A percentile compares a stretch with the other conserved stretches of the same genome.
Conservation (phyloP, 2,329 filamentous ascomycete genomes). For the Fusarium sp. region DNA sequence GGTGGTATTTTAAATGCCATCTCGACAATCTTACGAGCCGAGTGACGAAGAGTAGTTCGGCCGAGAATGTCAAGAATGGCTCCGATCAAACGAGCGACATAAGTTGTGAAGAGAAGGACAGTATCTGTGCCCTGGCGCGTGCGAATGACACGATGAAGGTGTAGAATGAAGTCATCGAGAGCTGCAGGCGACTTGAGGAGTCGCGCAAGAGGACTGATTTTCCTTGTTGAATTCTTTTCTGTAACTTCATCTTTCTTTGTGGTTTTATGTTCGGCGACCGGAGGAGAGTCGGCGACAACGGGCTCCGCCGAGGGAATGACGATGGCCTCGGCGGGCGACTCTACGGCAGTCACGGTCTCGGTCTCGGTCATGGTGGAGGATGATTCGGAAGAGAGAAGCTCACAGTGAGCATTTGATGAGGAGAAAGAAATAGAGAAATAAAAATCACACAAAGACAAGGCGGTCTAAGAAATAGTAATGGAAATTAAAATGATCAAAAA, state of each 20-base stretch:
- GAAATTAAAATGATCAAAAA: background rate
- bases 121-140: conserved; percentile 77
- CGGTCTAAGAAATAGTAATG: background rate
- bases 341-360: conserved; percentile 41
- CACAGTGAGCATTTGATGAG: conserved; percentile 31
- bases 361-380: conserved; percentile 43
- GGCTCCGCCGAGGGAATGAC: conserved; percentile 40
- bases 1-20: conserved; percentile 63
- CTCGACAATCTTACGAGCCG: conserved; percentile 63
- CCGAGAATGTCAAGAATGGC: conserved; percentile 63
- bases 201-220: conserved; percentile 18
- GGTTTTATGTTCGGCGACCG: conserved; percentile 16
- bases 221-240: background rate
- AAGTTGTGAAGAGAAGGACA: conserved; percentile 75
- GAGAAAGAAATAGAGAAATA: background rate
- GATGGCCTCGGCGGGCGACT: conserved; percentile 44
- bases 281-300: conserved; percentile 32
- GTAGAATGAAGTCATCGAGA: conserved; percentile 65
- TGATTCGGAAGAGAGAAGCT: conserved; percentile 28
- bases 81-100: conserved; percentile 68
- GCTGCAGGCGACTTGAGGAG: conserved; percentile 37
- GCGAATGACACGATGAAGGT: conserved; percentile 71
- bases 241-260: background rate
- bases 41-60: conserved; percentile 66
- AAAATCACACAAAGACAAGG: background rate